These are phyloP conservation scores for Aspergillus luchuensis DNA, from an alignment of 2,329 filamentous ascomycete species.

Conservation along the genomic window DNA sequence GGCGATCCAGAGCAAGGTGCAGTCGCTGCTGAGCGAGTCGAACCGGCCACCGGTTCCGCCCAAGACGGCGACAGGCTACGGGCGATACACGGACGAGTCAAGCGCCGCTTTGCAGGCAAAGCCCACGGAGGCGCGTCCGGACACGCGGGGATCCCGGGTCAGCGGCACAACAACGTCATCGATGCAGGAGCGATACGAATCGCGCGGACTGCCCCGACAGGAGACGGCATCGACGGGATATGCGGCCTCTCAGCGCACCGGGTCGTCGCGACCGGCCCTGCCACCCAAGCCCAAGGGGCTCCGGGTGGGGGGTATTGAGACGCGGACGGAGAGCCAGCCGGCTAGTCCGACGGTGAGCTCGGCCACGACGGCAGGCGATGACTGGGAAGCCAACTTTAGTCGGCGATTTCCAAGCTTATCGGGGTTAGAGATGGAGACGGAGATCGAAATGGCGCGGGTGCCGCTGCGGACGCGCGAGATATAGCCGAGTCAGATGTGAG, in stretches of 20 bases:
- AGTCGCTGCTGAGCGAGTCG: conserved; percentile 77
- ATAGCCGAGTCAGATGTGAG: conserved; percentile 22
- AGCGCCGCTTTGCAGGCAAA: conserved; percentile 44
- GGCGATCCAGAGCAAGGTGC: conserved; percentile 90
- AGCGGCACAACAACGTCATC: conserved; percentile 14
- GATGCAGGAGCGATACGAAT: conserved; percentile 20
- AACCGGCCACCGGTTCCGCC: conserved; percentile 59
- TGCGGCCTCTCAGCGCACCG: conserved; percentile 29
- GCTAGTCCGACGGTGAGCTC: conserved; percentile 32
- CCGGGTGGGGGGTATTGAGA: conserved; percentile 45
- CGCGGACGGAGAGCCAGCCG: conserved; percentile 21
- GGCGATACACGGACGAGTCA: conserved; percentile 69
- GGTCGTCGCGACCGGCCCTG: conserved; percentile 51
- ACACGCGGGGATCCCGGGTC: conserved; percentile 24
- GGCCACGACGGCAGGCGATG: conserved; percentile 55
- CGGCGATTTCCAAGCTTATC: conserved; percentile 84
- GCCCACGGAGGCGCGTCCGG: conserved; percentile 31
- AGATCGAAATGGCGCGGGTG: conserved; percentile 48
- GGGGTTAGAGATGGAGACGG: conserved; percentile 82
- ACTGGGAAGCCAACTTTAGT: conserved; percentile 71
- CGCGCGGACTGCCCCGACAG: conserved; percentile 20
- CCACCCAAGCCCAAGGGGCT: conserved; percentile 65
- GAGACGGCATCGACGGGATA: conserved; percentile 26
- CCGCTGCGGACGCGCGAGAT: conserved; percentile 47
- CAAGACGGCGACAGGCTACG: conserved; percentile 85